phyloP scores from a whole-genome alignment of 495 filamentous ascomycete species.

The Geopyxis carbonaria region DNA sequence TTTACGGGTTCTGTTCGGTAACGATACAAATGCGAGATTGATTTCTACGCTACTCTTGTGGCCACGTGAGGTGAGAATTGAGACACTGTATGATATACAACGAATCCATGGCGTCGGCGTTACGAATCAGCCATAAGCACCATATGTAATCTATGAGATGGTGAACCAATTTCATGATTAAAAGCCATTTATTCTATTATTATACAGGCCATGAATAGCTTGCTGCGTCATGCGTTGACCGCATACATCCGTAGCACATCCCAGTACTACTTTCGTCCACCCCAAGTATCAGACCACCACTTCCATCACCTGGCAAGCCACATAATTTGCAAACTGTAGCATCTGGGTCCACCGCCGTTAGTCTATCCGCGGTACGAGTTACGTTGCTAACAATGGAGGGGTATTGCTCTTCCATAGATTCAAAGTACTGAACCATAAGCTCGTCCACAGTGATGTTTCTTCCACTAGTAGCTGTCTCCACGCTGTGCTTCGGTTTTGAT shows the following conservation, averaged over 20 bases:
- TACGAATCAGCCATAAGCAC: no score
- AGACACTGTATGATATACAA: no score
- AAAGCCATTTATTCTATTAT: background rate
- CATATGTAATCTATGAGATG: no score
- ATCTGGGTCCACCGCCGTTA: conserved; percentile 29
- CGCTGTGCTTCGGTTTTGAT: conserved; percentile 8
- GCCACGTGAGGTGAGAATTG: no score
- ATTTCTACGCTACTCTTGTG: no score
- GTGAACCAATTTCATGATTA: background rate
- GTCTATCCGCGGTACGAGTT: conserved; percentile 66
- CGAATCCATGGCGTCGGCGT: no score
- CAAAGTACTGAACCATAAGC: conserved; percentile 76
- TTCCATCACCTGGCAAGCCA: conserved; percentile 33
- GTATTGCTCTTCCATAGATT: conserved; percentile 70
- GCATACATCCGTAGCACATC: conserved; percentile 39
- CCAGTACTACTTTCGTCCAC: conserved; percentile 19
- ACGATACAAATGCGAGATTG: no score
- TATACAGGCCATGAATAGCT: conserved; percentile 15
- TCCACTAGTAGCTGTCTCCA: conserved; percentile 25
- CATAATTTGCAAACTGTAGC: conserved; percentile 31
- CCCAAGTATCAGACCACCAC: conserved; percentile 32
- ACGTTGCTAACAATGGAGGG: conserved; percentile 90
- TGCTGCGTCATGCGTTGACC: conserved; percentile 28
- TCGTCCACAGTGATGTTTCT: conserved; percentile 78
- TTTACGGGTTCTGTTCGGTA: no score